Percentiles rank a stretch among this genome's conserved stretches.
These are phyloP conservation scores for Monosporascus ibericus DNA, from an alignment of 2,329 filamentous ascomycete genomes.

Conservation along the genomic window DNA sequence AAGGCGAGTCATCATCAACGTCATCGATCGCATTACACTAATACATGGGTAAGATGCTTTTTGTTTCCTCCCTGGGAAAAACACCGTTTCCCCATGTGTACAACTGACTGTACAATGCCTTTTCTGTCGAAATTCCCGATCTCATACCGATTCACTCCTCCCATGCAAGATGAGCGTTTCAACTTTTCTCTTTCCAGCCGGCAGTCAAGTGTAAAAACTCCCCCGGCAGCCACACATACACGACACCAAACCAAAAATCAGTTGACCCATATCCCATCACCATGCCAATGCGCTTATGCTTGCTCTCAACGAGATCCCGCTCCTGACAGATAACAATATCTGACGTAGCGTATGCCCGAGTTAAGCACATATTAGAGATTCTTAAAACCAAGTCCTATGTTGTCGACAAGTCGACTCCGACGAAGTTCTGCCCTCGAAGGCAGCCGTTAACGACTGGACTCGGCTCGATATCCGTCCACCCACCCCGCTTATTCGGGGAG, in stretches of 20 bases:
- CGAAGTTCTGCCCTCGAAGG: not conserved
- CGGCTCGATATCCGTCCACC: not conserved
- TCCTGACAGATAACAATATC: not conserved
- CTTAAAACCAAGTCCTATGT: not conserved
- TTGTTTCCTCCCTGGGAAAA: not conserved
- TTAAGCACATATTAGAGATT: not conserved
- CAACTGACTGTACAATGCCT: not conserved
- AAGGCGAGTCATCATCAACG: not conserved
- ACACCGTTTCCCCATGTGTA: not conserved
- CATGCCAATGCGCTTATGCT: not conserved
- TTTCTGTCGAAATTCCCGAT: not conserved
- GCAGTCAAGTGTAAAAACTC: not conserved
- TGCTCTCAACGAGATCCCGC: not conserved
- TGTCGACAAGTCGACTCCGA: not conserved
- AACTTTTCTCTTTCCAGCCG: not conserved
- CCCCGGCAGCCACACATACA: not conserved
- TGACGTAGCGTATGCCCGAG: not conserved
- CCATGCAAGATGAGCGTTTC: not conserved
- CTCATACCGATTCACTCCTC: not conserved
- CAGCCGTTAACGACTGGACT: not conserved
- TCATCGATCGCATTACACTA: not conserved
- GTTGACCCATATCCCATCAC: not conserved
- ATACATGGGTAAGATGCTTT: not conserved
- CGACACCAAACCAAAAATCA: not conserved
- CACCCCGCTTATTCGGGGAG: conserved; percentile 2